Evolutionary conservation across 306 rosid genomes (phyloP), one percentile per base, ranked within the genome.

Genomic region (Lablab purpureus): DNA sequence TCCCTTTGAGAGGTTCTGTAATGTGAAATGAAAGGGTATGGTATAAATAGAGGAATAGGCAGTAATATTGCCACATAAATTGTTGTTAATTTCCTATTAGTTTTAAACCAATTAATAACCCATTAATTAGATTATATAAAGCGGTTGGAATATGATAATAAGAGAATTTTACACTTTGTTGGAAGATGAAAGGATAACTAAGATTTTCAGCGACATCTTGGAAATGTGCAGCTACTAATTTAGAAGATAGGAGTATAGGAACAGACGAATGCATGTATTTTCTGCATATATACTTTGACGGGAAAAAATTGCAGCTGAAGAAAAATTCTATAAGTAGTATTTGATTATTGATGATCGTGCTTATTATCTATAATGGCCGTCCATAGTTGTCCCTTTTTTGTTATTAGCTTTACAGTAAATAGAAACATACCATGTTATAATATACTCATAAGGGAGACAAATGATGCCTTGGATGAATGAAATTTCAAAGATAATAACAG

Each of bases 1-100:
- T 34, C 2, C 43, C 18, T 34, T 36, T 4, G 8, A 54, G 51
- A 32, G 36, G n/a, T 73, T 25, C 4, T 63, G 55, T 45, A 30
- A 10, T 64, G 67, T 32, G 82, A 6, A 45, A 2, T 12, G 80
- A 75, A 41, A 40, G 12, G 17, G 58, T n/a, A 23, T 12, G 52
- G 64, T 46, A 64, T 84, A 45, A 65, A 80, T 80, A 76, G 82
- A 37, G 32, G 47, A 18, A 4, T 10, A 30, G 10, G 27, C 34
- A 6, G 40, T 30, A 62, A 30, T 6, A 60, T 62, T 17, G 11
- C 15, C 7, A 62, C 21, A 27, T 13, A 62, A 36, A 63, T 37
- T 8, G 1, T 2, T 37, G 10, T 19, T 40, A 37, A 10, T 40
- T 27, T 34, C 32, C 4, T 11, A 66, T 40, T 51, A 37, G 71